Conservation (phyloP, 768 basidiomycete species). For the Tephrocybe sp. region DNA sequence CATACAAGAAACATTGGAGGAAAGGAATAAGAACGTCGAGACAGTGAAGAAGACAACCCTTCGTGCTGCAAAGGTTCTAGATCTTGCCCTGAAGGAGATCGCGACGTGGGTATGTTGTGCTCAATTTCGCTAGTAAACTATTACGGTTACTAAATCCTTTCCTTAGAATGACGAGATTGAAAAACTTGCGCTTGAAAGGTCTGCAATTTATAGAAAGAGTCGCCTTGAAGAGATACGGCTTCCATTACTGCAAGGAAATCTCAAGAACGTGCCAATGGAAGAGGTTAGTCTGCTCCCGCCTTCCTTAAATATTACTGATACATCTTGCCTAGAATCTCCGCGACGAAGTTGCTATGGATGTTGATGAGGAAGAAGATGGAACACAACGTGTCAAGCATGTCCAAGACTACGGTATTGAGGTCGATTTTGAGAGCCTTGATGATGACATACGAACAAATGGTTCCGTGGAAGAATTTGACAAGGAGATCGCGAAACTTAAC, state of each 20-base stretch:
- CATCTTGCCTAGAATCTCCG: conserved; percentile 58
- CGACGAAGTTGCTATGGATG: conserved; percentile 87
- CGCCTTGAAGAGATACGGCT: conserved; percentile 89
- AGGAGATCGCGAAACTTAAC: conserved; percentile 63
- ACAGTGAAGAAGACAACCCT: conserved; percentile 67
- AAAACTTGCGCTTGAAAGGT: conserved; percentile 80
- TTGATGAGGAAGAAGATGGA: conserved; percentile 85
- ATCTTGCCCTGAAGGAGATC: conserved; percentile 90
- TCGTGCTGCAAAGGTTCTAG: conserved; percentile 74
- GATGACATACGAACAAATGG: conserved; percentile 76
- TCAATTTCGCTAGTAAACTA: background rate
- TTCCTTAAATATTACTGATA: conserved; percentile 6
- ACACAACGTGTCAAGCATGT: conserved; percentile 71
- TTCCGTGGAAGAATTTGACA: conserved; percentile 69
- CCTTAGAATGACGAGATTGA: conserved; percentile 76
- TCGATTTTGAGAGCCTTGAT: conserved; percentile 74
- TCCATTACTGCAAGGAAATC: conserved; percentile 69
- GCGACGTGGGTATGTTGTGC: conserved; percentile 56
- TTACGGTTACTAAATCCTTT: conserved; percentile 3
- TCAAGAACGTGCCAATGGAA: conserved; percentile 91
- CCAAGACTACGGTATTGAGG: conserved; percentile 85
- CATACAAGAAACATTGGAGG: conserved; percentile 65
- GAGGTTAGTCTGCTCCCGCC: conserved; percentile 54
- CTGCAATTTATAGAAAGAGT: conserved; percentile 86
- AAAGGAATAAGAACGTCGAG: conserved; percentile 71